These are phyloP conservation scores for Hyaloscypha variabilis DNA, from an alignment of 495 filamentous ascomycete genomes.

Conservation along the genomic window DNA sequence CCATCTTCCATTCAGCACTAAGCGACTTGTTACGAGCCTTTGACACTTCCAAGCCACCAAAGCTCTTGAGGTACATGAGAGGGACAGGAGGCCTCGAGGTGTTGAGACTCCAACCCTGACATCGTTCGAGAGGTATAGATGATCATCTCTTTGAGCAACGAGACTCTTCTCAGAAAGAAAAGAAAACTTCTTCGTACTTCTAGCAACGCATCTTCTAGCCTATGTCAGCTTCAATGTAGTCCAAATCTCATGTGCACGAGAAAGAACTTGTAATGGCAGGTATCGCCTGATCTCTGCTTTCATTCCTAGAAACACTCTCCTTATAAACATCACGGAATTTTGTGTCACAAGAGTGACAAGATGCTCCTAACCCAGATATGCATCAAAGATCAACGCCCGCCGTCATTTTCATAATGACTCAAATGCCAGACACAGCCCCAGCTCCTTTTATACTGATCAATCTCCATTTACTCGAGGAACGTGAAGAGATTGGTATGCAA, in stretches of 20 bases:
- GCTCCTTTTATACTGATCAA: neutral
- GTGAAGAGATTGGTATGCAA: slow-evolving; percentile 91
- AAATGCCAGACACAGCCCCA: neutral
- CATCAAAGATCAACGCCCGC: neutral
- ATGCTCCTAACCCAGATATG: neutral
- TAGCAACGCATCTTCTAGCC: too few species aligned
- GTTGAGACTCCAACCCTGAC: too few species aligned
- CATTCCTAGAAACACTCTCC: neutral
- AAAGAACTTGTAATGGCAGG: too few species aligned
- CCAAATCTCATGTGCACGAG: neutral
- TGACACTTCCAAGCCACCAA: too few species aligned
- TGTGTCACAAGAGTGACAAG: neutral
- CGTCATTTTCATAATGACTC: neutral
- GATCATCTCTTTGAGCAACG: too few species aligned
- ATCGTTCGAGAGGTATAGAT: too few species aligned
- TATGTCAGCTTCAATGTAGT: neutral
- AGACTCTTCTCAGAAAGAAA: too few species aligned
- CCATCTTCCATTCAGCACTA: too few species aligned
- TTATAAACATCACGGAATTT: neutral
- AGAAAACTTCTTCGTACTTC: too few species aligned
- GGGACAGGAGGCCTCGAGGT: too few species aligned
- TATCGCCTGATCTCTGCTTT: neutral
- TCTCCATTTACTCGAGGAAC: slow-evolving; percentile 48
- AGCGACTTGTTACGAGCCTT: too few species aligned
- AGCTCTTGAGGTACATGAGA: too few species aligned